Evolutionary conservation across 2,329 filamentous ascomycete species (phyloP).

Genomic region (Fusarium xyrophilum): DNA sequence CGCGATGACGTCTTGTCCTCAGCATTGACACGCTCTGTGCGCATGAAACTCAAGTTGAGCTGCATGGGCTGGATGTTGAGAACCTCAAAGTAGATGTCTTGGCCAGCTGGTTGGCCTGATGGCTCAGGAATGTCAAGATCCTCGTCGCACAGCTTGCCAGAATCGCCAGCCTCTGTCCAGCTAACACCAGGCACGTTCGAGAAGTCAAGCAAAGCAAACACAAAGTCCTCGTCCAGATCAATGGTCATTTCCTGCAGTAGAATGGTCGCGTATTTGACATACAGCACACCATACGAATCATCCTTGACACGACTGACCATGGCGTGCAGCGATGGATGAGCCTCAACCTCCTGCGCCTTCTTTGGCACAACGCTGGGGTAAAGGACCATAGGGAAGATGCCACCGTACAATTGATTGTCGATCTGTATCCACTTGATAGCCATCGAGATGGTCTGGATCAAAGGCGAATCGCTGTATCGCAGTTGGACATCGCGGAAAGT

Average conservation of each 20-base stretch:
- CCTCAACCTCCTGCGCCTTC: slow-evolving; percentile 93
- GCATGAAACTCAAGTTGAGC: slow-evolving; percentile 94
- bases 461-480: slow-evolving; percentile 88
- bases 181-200: slow-evolving; percentile 89
- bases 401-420: slow-evolving; percentile 97
- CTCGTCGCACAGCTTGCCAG: slow-evolving; percentile 88
- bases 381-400: slow-evolving; percentile 95
- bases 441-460: slow-evolving; percentile 90
- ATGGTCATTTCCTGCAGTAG: slow-evolving; percentile 97
- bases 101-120: slow-evolving; percentile 79
- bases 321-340: slow-evolving; percentile 91
- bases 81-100: slow-evolving; percentile 98
- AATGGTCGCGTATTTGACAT: slow-evolving; percentile 97
- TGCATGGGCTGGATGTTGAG: slow-evolving; percentile 98
- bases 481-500: slow-evolving; percentile 91
- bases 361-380: slow-evolving; percentile 98
- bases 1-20: slow-evolving; percentile 90
- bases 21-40: slow-evolving; percentile 94
- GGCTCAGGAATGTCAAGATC: slow-evolving; percentile 91
- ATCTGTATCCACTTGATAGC: slow-evolving; percentile 99
- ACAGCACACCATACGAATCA: slow-evolving; percentile 95
- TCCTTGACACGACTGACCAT: slow-evolving; percentile 96
- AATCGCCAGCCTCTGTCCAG: slow-evolving; percentile 72
- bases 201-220: slow-evolving; percentile 94
- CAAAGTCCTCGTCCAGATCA: slow-evolving; percentile 97